These are phyloP conservation scores for Mercurialis annua DNA, from an alignment of 345 rosid genomes.

Conservation along the genomic window DNA sequence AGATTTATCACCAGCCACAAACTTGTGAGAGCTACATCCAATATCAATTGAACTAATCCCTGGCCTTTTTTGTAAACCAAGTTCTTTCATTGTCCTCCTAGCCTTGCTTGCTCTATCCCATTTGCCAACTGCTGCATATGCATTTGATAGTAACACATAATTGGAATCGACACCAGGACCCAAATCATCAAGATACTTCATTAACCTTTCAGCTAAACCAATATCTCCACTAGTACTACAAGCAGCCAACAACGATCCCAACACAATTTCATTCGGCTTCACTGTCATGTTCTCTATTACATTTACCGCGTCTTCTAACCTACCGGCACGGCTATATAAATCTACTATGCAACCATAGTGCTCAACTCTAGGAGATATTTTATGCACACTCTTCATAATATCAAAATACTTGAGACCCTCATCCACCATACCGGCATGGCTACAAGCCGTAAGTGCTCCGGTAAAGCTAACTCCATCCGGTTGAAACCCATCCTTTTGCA, in stretches of 20 bases:
- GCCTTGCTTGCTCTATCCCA: constrained; percentile 77
- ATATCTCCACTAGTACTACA: constrained; percentile 55
- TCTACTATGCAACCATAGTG: constrained; percentile 89
- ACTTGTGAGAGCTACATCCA: constrained; percentile 50
- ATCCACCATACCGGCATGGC: constrained; percentile 48
- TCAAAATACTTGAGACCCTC: constrained; percentile 56
- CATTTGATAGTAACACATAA: constrained; percentile 62
- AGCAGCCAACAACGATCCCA: constrained; percentile 74
- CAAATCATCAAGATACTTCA: constrained; percentile 41
- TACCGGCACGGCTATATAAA: constrained; percentile 80
- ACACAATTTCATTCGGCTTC: constrained; percentile 74
- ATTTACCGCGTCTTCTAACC: constrained; percentile 58
- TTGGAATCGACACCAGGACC: constrained; percentile 52
- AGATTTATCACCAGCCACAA: constrained; percentile 60
- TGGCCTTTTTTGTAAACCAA: constrained; percentile 64
- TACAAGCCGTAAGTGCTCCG: constrained; percentile 28
- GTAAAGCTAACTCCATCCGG: constrained; percentile 30
- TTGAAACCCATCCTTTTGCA: constrained; percentile 22
- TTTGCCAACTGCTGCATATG: constrained; percentile 63
- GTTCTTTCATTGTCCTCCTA: constrained; percentile 65
- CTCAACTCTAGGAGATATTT: constrained; percentile 61
- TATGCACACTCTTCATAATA: constrained; percentile 43
- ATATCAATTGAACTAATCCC: constrained; percentile 74
- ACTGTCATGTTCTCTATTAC: constrained; percentile 59
- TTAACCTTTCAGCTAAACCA: constrained; percentile 52